Percentiles rank a stretch among this genome's conserved stretches.
Conservation (phyloP, 2,329 filamentous ascomycete species). For the Sporothrix mexicana region DNA sequence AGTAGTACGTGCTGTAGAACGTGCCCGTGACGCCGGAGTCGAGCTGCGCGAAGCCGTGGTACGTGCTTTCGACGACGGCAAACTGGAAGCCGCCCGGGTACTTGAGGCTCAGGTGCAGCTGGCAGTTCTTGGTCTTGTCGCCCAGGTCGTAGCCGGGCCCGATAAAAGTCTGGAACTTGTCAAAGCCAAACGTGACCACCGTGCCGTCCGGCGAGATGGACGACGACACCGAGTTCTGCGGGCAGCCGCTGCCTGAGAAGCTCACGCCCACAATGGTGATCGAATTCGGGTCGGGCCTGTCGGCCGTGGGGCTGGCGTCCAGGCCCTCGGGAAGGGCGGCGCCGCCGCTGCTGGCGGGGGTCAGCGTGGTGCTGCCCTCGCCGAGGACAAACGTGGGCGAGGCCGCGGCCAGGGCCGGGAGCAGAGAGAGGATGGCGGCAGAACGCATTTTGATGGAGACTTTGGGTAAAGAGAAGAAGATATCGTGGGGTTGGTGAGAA, state of each 20-base stretch:
- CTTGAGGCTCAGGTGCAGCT: slow-evolving; percentile 54
- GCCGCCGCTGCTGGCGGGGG: slow-evolving; percentile 35
- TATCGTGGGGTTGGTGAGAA: neutral
- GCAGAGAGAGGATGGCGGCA: slow-evolving; percentile 41
- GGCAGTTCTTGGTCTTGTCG: slow-evolving; percentile 55
- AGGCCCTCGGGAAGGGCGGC: slow-evolving; percentile 31
- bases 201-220: slow-evolving; percentile 44
- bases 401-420: slow-evolving; percentile 48
- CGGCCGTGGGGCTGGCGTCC: slow-evolving; percentile 28
- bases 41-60: slow-evolving; percentile 56
- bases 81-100: slow-evolving; percentile 57
- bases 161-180: slow-evolving; percentile 55
- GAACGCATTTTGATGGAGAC: slow-evolving; percentile 45
- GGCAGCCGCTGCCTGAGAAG: slow-evolving; percentile 54
- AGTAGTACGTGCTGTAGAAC: slow-evolving; percentile 56
- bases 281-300: slow-evolving; percentile 48
- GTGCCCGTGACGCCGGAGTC: slow-evolving; percentile 52
- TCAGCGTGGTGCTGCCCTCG: slow-evolving; percentile 33
- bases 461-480: neutral
- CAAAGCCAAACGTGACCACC: slow-evolving; percentile 56
- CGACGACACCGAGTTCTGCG: slow-evolving; percentile 51
- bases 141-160: slow-evolving; percentile 48
- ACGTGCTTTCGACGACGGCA: slow-evolving; percentile 54
- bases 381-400: slow-evolving; percentile 43
- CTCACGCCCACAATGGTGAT: slow-evolving; percentile 51